Percentiles rank a stretch among this genome's conserved stretches.
Evolutionary conservation across 805 yeast genomes (phyloP).

Genomic region (Yamadazyma phyllophila): DNA sequence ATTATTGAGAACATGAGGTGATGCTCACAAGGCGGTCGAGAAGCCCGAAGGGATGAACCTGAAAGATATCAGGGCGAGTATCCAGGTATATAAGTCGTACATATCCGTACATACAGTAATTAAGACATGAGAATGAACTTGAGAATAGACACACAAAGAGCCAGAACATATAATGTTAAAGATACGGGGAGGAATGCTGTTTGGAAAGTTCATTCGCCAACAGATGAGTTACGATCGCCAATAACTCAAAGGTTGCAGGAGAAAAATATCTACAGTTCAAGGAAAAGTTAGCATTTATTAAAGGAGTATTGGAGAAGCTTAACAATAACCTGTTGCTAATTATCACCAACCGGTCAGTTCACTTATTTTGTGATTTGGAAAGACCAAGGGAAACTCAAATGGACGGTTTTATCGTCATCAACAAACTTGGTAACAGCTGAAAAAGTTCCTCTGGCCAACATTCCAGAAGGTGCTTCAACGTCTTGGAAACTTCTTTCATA

Average conservation of each 20-base stretch:
- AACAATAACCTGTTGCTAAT: background rate
- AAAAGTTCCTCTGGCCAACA: constrained; percentile 84
- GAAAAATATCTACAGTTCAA: background rate
- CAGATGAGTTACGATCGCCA: background rate
- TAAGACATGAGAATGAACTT: background rate
- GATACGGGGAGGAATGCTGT: background rate
- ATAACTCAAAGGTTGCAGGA: background rate
- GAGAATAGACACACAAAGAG: background rate
- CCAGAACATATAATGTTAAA: background rate
- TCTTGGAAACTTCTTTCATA: constrained; percentile 55
- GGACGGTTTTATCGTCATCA: constrained; percentile 79
- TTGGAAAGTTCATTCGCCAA: background rate
- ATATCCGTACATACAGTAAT: too few relatives aligned
- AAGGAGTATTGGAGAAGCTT: background rate
- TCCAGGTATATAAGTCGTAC: background rate
- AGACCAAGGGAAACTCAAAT: constrained; percentile 79
- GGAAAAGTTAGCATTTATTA: background rate
- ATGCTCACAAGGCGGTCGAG: background rate
- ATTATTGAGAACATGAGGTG: background rate
- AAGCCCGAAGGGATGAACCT: background rate
- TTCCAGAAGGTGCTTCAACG: constrained; percentile 89
- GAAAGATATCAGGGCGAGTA: background rate
- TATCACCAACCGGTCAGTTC: background rate
- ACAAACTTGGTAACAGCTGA: constrained; percentile 77
- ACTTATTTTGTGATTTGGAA: constrained; percentile 70